These are phyloP conservation scores for Epichloe amarillans DNA, from an alignment of 2,329 filamentous ascomycete species.

Conservation along the genomic window DNA sequence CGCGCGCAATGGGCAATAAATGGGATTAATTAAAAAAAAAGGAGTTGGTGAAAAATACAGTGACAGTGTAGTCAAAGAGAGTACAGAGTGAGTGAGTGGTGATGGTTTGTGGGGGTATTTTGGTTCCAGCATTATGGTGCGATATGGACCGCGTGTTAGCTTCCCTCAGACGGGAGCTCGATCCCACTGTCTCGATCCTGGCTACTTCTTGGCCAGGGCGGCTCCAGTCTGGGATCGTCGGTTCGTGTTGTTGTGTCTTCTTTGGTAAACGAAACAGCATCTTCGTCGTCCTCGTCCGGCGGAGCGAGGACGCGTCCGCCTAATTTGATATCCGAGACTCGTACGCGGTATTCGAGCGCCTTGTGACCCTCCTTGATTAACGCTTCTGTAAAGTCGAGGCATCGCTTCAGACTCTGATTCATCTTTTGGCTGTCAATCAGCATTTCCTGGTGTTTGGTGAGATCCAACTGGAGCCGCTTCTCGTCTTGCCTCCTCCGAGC, in stretches of 20 bases:
- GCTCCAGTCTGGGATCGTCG: conserved; percentile 11
- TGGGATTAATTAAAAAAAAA: not conserved
- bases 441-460: conserved; percentile 78
- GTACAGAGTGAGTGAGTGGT: conserved; percentile 1
- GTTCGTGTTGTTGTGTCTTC: conserved; percentile 12
- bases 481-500: conserved; percentile 60
- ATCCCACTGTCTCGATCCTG: conserved; percentile 41
- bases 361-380: conserved; percentile 81
- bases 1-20: not conserved
- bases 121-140: not conserved
- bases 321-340: conserved; percentile 64
- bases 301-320: conserved; percentile 64
- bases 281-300: conserved; percentile 45
- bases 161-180: conserved; percentile 29
- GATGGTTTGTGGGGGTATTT: not conserved
- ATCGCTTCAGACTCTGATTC: conserved; percentile 85
- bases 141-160: conserved; percentile 11
- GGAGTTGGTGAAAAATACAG: not conserved
- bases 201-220: conserved; percentile 23
- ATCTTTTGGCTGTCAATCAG: conserved; percentile 86
- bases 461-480: conserved; percentile 67
- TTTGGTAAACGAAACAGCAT: conserved; percentile 12
- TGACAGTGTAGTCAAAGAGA: not conserved
- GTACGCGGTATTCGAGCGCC: conserved; percentile 72
- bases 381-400: conserved; percentile 78